Base-by-base conservation (phyloP, 306 rosid genomes). In the Mucuna pruriens region DNA sequence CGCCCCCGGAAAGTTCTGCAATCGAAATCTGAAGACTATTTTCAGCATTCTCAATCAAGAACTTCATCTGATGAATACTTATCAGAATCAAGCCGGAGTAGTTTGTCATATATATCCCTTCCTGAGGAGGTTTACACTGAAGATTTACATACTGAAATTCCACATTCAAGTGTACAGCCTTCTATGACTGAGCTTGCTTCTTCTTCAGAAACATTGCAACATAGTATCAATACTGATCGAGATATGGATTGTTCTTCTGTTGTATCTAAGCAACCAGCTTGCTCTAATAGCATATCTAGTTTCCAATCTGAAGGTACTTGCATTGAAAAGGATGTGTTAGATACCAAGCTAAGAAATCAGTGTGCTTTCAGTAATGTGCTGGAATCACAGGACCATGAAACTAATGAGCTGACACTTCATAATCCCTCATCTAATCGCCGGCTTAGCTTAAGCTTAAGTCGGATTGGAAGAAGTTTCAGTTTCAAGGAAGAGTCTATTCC, bases 391-490 rank as follows among this genome's bases (percentile, higher is more conserved):
- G 87, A 78, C 74, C 87, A 77, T 65, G 91, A 86, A 75, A 84
- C 85, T 54, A 46, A 84, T 72, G 90, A 87, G 80, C 80, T 79
- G 77, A 54, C 77, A 54, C 77, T 75, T 55, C 80, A 48, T 78
- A 82, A 83, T 66, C 74, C 85, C 45, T 91, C 95, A n/a, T 92
- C 93, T 10, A 79, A 69, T 83, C 85, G 57, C 52, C 89, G 87
- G 48, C 85, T 90, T 77, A 90, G 91, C 93, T 92, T 90, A 76
- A 87, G 95, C 90, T 85, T 90, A 78, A 83, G 87, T 10, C 86
- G 84, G 66, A 68, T 93, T 52, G 89, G 96, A 61, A 93, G 99
- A 89, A 95, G 99, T 81, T 84, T 91, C 73, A 95, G 97, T 89
- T 95, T 89, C 84, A 95, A 87, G 85, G 99, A 95, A 77, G 84